These are phyloP conservation scores for Sporothrix mexicana DNA, from an alignment of 2,329 filamentous ascomycete species.

Conservation along the genomic window DNA sequence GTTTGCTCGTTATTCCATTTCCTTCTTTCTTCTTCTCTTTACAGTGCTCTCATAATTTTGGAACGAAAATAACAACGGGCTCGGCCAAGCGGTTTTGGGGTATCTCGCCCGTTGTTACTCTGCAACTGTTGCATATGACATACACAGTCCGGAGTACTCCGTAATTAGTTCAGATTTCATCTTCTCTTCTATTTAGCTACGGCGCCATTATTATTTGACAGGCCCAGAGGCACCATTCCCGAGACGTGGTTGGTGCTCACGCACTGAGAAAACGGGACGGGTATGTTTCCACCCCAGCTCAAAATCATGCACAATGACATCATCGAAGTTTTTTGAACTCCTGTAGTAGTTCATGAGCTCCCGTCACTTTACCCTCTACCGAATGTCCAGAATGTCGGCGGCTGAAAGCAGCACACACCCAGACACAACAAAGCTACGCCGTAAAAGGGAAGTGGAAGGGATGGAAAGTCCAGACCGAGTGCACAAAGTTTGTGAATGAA, in stretches of 20 bases:
- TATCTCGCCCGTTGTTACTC: background rate
- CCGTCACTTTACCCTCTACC: too few species aligned
- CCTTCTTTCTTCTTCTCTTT: background rate
- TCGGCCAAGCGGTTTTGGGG: background rate
- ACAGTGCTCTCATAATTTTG: too few species aligned
- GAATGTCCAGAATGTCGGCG: background rate
- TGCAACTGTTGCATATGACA: background rate
- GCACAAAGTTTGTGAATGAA: background rate
- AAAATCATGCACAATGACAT: slow-evolving; percentile 32
- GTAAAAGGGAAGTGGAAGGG: background rate
- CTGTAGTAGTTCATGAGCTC: too few species aligned
- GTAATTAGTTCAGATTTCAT: background rate
- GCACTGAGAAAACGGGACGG: background rate
- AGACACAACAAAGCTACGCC: background rate
- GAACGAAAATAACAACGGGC: too few species aligned
- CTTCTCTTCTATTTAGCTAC: too few species aligned
- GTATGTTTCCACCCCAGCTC: slow-evolving; percentile 12
- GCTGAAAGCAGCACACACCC: background rate
- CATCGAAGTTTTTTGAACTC: slow-evolving; percentile 9
- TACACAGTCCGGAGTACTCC: too few species aligned
- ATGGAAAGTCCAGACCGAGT: background rate
- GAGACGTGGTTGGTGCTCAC: background rate
- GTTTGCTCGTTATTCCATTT: background rate
- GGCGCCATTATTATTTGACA: too few species aligned
- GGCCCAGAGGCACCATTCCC: too few species aligned